phyloP scores from a whole-genome alignment of 139 green algal genomes.

The Coelastrella sp. region DNA sequence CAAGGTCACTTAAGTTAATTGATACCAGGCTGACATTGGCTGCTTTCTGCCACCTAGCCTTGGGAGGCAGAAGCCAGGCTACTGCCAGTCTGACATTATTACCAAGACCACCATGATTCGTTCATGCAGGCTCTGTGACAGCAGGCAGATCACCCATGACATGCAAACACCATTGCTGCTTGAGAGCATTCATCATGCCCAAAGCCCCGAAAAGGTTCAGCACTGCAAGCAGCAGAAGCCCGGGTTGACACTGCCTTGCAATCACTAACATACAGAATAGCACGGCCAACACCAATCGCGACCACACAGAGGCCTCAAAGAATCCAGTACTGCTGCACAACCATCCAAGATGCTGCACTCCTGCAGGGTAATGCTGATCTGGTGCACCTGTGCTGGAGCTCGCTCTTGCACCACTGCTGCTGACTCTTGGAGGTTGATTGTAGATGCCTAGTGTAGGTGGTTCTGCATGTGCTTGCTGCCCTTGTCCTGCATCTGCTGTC shows the following conservation, averaged over 20 bases:
- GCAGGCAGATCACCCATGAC: conserved; percentile 32
- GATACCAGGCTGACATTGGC: too few species aligned
- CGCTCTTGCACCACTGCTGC: too few species aligned
- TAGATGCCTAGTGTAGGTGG: not conserved
- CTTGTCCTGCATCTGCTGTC: too few species aligned
- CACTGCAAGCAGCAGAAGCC: conserved; percentile 55
- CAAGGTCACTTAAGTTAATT: too few species aligned
- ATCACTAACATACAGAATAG: conserved; percentile 52
- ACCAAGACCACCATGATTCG: too few species aligned
- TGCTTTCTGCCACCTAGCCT: too few species aligned
- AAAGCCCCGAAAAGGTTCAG: conserved; percentile 55
- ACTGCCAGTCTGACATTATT: too few species aligned
- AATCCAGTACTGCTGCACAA: conserved; percentile 50
- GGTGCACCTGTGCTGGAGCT: not conserved
- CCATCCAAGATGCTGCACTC: not conserved
- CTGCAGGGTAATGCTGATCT: not conserved
- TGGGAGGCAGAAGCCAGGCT: too few species aligned
- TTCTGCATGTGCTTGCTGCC: too few species aligned
- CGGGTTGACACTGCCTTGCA: not conserved
- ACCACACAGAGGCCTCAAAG: conserved; percentile 57
- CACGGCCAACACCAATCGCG: conserved; percentile 43
- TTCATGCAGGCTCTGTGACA: not conserved
- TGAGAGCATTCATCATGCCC: conserved; percentile 52
- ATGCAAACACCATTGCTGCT: conserved; percentile 34
- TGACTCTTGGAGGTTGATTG: not conserved